phyloP scores from a whole-genome alignment of 192 early-diverging fungal genomes.

The Umbelopsis sp. region DNA sequence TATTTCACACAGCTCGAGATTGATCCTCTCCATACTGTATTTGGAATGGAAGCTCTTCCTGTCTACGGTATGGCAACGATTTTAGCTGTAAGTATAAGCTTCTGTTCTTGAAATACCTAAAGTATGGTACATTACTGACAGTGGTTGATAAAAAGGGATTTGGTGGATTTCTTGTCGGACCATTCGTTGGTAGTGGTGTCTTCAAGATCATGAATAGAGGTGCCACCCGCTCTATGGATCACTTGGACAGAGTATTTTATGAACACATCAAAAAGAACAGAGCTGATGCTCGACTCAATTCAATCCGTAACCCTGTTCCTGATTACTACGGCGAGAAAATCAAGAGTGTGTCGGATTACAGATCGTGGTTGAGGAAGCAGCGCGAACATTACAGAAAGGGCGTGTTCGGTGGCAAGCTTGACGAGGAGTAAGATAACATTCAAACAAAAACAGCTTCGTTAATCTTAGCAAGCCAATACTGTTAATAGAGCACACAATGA shows the following conservation, averaged over 20 bases:
- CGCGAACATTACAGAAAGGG: constrained; percentile 73
- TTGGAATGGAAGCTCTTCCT: constrained; percentile 68
- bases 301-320: constrained; percentile 76
- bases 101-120: background rate
- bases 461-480: background rate
- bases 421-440: constrained; percentile 1
- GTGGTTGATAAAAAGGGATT: constrained; percentile 42
- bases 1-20: constrained; percentile 63
- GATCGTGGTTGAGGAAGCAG: constrained; percentile 89
- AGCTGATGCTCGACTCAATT: constrained; percentile 67
- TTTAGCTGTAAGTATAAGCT: constrained; percentile 33
- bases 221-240: constrained; percentile 49
- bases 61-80: constrained; percentile 57
- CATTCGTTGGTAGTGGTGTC: constrained; percentile 60
- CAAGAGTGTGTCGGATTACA: constrained; percentile 79
- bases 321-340: constrained; percentile 96
- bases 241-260: constrained; percentile 64
- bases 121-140: background rate
- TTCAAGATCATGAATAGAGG: constrained; percentile 60
- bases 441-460: background rate
- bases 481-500: background rate
- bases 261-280: constrained; percentile 65
- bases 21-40: constrained; percentile 63
- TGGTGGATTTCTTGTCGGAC: constrained; percentile 65
- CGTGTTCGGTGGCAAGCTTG: constrained; percentile 62